Base-by-base conservation (phyloP, 345 rosid genomes). In the Raphanus sativus region DNA sequence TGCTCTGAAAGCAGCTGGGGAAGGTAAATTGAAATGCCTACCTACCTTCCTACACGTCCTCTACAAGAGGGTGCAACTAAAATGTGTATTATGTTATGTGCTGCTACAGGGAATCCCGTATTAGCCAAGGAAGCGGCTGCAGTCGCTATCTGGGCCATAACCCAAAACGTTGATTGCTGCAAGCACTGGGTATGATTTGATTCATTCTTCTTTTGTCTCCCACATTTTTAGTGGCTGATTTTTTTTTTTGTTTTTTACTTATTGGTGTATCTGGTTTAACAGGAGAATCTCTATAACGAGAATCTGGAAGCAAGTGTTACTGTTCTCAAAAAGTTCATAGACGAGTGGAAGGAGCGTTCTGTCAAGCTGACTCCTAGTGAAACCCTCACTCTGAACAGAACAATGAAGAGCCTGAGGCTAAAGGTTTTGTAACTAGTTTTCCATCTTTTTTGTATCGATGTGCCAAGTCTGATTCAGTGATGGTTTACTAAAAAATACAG, bases 81-180 rank as follows among this genome's bases (percentile, higher is more conserved):
- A 12, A 17, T 25, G 8, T 64, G n/a, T 50, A 34, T 3, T 26
- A 3, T 72, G 17, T 13, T 26, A 3, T 72, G 17, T 13, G 25
- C 29, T 0, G 26, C 50, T 17, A 34, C 81, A 90, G 96, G 83
- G 60, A 78, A 72, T 78, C 75, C 85, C 5, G 83, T 85, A 40
- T 81, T 90, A 78, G 84, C 91, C 45, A 85, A 83, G 81, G 96
- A 89, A 85, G 89, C 91, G 4, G 85, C 89, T 76, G 83, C 81
- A 62, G 77, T 89, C 67, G 69, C 76, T 67, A 70, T 85, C 59
- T 89, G 96, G 96, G 87, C 86, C 42, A 78, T 90, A 68, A 74
- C 82, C 8, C 83, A 87, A 82, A 86, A 85, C 48, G 63, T 83
- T 65, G 96, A 89, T 32, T 90, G 93, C 86, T 89, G 85, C 83